Percentiles rank a stretch among this genome's conserved stretches.
Evolutionary conservation across 2,329 filamentous ascomycete species (phyloP).

Genomic region (Blumeria graminis): DNA sequence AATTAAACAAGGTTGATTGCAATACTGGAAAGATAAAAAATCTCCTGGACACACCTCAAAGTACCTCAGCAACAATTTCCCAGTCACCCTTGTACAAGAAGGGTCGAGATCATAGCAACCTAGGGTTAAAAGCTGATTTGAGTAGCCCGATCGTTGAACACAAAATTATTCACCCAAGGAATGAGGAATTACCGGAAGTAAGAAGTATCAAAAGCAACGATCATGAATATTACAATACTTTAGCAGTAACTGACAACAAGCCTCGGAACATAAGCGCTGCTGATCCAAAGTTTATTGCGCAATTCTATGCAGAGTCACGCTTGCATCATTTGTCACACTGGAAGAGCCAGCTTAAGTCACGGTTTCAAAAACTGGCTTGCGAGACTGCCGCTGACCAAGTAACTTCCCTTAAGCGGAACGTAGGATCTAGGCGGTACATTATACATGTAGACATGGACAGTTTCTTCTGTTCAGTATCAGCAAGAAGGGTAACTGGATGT

Average conservation of each 20-base stretch:
- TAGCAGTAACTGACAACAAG: constrained; percentile 60
- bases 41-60: neutral
- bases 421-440: constrained; percentile 53
- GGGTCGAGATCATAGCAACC: too few relatives aligned
- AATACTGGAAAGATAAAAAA: neutral
- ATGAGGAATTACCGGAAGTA: constrained; percentile 3
- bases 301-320: constrained; percentile 86
- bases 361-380: constrained; percentile 56
- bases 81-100: too few relatives aligned
- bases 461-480: constrained; percentile 87
- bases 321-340: constrained; percentile 87
- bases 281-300: constrained; percentile 79
- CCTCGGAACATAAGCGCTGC: constrained; percentile 75
- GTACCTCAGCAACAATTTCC: neutral
- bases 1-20: too few relatives aligned
- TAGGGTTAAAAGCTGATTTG: too few relatives aligned
- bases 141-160: too few relatives aligned
- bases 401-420: constrained; percentile 23
- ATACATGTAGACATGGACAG: constrained; percentile 96
- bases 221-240: constrained; percentile 78
- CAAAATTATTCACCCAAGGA: too few relatives aligned
- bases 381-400: constrained; percentile 34
- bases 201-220: constrained; percentile 27
- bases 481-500: constrained; percentile 52
- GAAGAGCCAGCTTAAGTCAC: constrained; percentile 84